These are phyloP conservation scores for Sambucus nigra DNA, from an alignment of 129 eudicot genomes.

Conservation along the genomic window DNA sequence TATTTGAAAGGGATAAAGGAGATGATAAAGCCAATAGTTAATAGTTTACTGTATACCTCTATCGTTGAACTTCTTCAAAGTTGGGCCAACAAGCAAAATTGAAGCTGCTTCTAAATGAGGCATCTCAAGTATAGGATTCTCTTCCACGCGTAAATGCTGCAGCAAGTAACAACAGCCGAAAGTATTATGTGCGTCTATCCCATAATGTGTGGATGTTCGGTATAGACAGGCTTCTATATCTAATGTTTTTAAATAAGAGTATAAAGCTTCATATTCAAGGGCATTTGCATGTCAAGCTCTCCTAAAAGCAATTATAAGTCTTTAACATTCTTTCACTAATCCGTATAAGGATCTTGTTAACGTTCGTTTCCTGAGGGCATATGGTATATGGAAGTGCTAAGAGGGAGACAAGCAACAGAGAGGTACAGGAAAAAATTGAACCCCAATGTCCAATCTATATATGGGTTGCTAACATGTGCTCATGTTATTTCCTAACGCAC, in stretches of 20 bases:
- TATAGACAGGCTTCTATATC: not conserved
- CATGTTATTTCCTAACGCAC: too few relatives aligned
- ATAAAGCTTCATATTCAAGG: not conserved
- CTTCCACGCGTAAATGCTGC: conserved; percentile 96
- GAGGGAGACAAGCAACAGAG: too few relatives aligned
- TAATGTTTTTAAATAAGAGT: not conserved
- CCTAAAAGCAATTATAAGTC: not conserved
- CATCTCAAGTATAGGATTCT: conserved; percentile 95
- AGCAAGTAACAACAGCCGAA: conserved; percentile 18
- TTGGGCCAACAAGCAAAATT: conserved; percentile 88
- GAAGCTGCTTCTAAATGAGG: conserved; percentile 94
- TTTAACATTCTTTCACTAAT: too few relatives aligned
- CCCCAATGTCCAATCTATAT: too few relatives aligned
- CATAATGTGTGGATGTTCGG: conserved; percentile 8
- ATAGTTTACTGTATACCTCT: conserved; percentile 35
- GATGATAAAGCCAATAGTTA: not conserved
- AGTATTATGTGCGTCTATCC: not conserved
- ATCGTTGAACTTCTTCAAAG: conserved; percentile 85
- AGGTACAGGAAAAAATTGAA: too few relatives aligned
- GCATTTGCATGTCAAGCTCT: not conserved
- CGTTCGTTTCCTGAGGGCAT: too few relatives aligned
- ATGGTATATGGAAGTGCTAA: too few relatives aligned
- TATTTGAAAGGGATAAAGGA: not conserved
- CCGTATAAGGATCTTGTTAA: too few relatives aligned
- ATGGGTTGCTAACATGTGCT: too few relatives aligned